These are phyloP conservation scores for Candida hungchunana DNA, from an alignment of 805 yeast species.

Conservation along the genomic window DNA sequence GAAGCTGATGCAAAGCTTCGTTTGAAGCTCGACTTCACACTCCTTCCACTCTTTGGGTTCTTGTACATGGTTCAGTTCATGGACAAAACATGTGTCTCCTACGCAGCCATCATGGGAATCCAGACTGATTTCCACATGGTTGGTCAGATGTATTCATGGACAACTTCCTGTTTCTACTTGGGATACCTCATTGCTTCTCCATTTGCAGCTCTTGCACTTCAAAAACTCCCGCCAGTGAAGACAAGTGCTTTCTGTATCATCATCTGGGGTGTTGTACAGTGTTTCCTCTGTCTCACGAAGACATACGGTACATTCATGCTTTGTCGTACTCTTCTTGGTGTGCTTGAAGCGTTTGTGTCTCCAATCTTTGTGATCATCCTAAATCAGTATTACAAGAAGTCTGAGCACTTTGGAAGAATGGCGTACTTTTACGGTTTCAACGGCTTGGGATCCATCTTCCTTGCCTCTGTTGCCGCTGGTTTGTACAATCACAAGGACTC, in stretches of 20 bases:
- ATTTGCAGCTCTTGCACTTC: conserved; percentile 36
- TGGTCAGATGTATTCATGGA: conserved; percentile 41
- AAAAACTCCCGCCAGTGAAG: conserved; percentile 37
- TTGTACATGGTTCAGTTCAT: conserved; percentile 36
- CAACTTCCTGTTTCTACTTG: conserved; percentile 46
- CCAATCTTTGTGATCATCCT: conserved; percentile 23
- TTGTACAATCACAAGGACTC: conserved; percentile 19
- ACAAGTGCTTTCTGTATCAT: conserved; percentile 40
- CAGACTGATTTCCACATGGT: conserved; percentile 36
- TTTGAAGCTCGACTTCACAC: conserved; percentile 35
- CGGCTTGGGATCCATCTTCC: conserved; percentile 37
- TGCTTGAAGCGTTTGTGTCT: conserved; percentile 40
- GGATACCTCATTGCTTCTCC: conserved; percentile 55
- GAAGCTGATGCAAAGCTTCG: conserved; percentile 30
- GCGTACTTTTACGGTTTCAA: conserved; percentile 25
- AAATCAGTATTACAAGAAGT: conserved; percentile 19
- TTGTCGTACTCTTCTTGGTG: conserved; percentile 44
- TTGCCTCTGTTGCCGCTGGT: conserved; percentile 45
- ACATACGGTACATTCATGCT: conserved; percentile 42
- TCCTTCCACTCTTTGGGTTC: conserved; percentile 30
- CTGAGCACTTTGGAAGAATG: conserved; percentile 32
- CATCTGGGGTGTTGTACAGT: conserved; percentile 45
- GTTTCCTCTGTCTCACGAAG: conserved; percentile 36
- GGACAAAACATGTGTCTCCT: conserved; percentile 39
- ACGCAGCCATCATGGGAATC: conserved; percentile 43